Evolutionary conservation across 257 asterid genomes (phyloP).

Genomic region (Jasminum sambac): DNA sequence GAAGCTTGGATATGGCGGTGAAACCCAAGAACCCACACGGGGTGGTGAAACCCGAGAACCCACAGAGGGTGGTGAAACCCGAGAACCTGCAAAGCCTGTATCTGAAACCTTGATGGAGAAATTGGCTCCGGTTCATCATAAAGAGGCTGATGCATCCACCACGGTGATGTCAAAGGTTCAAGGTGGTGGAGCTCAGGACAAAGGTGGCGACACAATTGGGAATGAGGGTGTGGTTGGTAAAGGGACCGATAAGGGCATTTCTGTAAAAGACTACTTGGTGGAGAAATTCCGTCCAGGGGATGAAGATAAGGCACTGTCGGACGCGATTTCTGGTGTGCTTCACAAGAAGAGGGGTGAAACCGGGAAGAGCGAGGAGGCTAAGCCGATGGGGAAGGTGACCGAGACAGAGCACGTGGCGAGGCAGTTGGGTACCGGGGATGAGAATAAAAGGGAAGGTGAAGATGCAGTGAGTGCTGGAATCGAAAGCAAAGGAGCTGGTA

Average conservation of each 20-base stretch:
- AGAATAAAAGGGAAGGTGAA: slow-evolving; percentile 37
- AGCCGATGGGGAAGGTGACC: slow-evolving; percentile 42
- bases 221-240: background rate
- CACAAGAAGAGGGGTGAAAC: slow-evolving; percentile 37
- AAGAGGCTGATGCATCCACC: slow-evolving; percentile 38
- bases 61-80: no score
- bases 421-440: slow-evolving; percentile 38
- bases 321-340: slow-evolving; percentile 44
- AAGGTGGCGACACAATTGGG: background rate
- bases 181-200: slow-evolving; percentile 17
- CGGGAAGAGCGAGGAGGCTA: slow-evolving; percentile 22
- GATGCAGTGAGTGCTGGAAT: slow-evolving; percentile 33
- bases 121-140: slow-evolving; percentile 39
- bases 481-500: slow-evolving; percentile 43
- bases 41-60: no score
- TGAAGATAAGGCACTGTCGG: slow-evolving; percentile 75
- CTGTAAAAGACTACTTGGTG: slow-evolving; percentile 50
- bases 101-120: slow-evolving; percentile 29
- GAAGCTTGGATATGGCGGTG: slow-evolving; percentile 41
- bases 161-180: slow-evolving; percentile 39
- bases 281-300: slow-evolving; percentile 69
- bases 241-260: slow-evolving; percentile 20
- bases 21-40: background rate
- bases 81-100: slow-evolving; percentile 7
- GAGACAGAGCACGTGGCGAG: slow-evolving; percentile 52